Evolutionary conservation across 2,329 filamentous ascomycete species (phyloP).

Genomic region (Clonostachys rosea): DNA sequence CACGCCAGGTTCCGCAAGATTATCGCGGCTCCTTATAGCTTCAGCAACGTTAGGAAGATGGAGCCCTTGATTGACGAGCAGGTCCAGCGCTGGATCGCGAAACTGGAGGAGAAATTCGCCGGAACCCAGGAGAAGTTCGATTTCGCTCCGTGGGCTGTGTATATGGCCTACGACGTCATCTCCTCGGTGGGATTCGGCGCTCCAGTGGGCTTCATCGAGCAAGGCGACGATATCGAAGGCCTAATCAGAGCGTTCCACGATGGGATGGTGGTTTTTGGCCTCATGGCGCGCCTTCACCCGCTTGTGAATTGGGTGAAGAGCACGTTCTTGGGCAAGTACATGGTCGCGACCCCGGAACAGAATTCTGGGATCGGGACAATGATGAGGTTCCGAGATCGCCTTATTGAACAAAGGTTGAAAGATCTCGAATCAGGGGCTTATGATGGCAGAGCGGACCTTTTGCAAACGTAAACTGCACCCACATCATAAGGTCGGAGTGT

Average conservation of each 20-base stretch:
- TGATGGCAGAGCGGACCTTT: conserved; percentile 34
- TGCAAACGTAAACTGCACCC: conserved; percentile 38
- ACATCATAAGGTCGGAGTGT: not conserved
- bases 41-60: conserved; percentile 53
- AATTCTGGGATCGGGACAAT: conserved; percentile 48
- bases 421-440: conserved; percentile 40
- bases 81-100: conserved; percentile 43
- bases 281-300: conserved; percentile 46
- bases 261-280: conserved; percentile 42
- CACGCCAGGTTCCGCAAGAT: conserved; percentile 50
- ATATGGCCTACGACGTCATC: conserved; percentile 54
- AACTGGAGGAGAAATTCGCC: conserved; percentile 40
- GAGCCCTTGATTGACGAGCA: conserved; percentile 48
- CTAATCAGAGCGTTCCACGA: conserved; percentile 51
- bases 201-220: conserved; percentile 49
- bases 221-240: conserved; percentile 44
- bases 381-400: conserved; percentile 52
- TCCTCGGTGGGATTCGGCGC: conserved; percentile 50
- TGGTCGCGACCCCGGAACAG: conserved; percentile 45
- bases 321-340: conserved; percentile 43
- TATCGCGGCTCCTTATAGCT: conserved; percentile 48
- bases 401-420: conserved; percentile 40
- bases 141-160: conserved; percentile 50
- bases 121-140: conserved; percentile 39
- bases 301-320: conserved; percentile 50